Evolutionary conservation across 768 basidiomycete genomes (phyloP).

Genomic region (Lepiota venenata): DNA sequence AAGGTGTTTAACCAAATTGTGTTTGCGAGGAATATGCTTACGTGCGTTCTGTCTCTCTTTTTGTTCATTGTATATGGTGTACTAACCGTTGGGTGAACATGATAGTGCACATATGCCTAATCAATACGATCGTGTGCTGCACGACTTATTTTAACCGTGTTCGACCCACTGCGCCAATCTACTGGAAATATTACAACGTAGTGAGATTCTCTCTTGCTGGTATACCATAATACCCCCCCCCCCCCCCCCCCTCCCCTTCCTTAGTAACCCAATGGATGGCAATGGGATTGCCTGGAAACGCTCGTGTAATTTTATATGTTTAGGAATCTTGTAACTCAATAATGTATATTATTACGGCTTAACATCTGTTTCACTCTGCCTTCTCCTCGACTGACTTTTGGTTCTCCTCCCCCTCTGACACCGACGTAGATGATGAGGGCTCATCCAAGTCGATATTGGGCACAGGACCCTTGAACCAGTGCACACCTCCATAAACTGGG

Average conservation of each 20-base stretch:
- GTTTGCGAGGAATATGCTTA: slow-evolving; percentile 81
- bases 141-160: slow-evolving; percentile 52
- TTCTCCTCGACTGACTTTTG: neutral
- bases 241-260: too few species aligned
- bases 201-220: neutral
- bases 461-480: slow-evolving; percentile 76
- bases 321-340: neutral
- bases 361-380: neutral
- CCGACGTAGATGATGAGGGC: neutral
- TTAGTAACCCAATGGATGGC: neutral
- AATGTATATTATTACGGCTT: neutral
- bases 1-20: slow-evolving; percentile 78
- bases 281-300: neutral
- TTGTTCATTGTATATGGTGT: neutral
- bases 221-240: neutral
- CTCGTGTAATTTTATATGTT: neutral
- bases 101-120: slow-evolving; percentile 74
- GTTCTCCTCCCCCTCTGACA: neutral
- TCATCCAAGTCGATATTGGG: slow-evolving; percentile 26
- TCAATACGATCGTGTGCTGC: slow-evolving; percentile 72
- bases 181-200: too few species aligned
- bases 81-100: slow-evolving; percentile 5
- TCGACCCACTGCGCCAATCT: too few species aligned
- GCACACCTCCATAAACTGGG: slow-evolving; percentile 67
- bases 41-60: slow-evolving; percentile 31